A percentile compares a stretch with the other conserved stretches of the same genome.
Conservation (phyloP, 805 yeast genomes). For the Candida lessepsii region DNA sequence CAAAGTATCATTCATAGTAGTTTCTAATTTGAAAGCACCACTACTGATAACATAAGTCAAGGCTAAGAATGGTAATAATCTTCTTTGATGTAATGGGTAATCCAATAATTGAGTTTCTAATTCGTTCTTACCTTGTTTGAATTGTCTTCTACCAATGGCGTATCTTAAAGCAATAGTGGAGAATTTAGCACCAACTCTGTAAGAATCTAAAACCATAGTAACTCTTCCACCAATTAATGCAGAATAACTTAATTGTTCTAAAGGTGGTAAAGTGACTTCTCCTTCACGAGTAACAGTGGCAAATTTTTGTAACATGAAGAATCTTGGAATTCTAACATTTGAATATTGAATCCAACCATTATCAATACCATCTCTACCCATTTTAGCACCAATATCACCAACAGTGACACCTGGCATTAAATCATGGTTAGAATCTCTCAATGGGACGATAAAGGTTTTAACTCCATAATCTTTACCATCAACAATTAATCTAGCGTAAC, state of each 20-base stretch:
- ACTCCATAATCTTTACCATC: constrained; percentile 47
- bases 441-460: constrained; percentile 46
- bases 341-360: constrained; percentile 51
- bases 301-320: constrained; percentile 46
- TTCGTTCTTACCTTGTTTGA: constrained; percentile 25
- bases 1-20: constrained; percentile 30
- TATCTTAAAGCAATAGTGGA: constrained; percentile 44
- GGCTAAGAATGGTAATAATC: constrained; percentile 46
- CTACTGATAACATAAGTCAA: constrained; percentile 36
- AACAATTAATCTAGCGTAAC: constrained; percentile 44
- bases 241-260: constrained; percentile 44
- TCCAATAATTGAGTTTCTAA: constrained; percentile 43
- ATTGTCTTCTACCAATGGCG: constrained; percentile 47
- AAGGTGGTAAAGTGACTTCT: constrained; percentile 41
- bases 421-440: constrained; percentile 43
- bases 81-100: constrained; percentile 46
- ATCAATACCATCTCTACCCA: constrained; percentile 51
- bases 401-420: constrained; percentile 44
- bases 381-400: constrained; percentile 48
- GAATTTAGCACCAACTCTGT: constrained; percentile 41
- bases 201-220: constrained; percentile 44
- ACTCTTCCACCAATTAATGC: constrained; percentile 47
- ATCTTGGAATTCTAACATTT: constrained; percentile 43
- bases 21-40: constrained; percentile 40
- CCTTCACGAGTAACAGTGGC: constrained; percentile 42